Conservation (phyloP, 2,329 filamentous ascomycete species). For the Aspergillus pseudoterreus region DNA sequence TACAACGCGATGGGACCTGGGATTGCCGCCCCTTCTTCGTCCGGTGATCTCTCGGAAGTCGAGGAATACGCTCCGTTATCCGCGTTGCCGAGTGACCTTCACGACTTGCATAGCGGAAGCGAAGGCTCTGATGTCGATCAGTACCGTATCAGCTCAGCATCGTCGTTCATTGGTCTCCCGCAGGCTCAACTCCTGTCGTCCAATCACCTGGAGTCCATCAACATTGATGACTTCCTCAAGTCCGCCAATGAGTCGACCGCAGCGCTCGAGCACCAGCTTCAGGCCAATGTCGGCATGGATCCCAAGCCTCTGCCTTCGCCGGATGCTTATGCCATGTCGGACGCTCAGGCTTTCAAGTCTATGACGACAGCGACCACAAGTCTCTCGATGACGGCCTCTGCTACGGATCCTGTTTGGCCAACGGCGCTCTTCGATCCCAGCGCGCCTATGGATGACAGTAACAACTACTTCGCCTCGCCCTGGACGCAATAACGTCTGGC, state of each 20-base stretch:
- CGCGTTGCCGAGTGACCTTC: slow-evolving; percentile 29
- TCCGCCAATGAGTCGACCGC: slow-evolving; percentile 39
- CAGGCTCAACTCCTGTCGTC: slow-evolving; percentile 40
- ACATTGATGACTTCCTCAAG: slow-evolving; percentile 44
- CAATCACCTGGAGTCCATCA: slow-evolving; percentile 38
- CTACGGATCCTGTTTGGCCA: slow-evolving; percentile 33
- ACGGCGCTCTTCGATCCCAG: slow-evolving; percentile 29
- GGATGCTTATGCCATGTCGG: slow-evolving; percentile 27
- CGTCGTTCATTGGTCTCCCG: slow-evolving; percentile 40
- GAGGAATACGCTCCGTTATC: slow-evolving; percentile 41
- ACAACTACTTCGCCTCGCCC: slow-evolving; percentile 26
- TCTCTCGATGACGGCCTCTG: slow-evolving; percentile 22
- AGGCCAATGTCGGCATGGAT: slow-evolving; percentile 35
- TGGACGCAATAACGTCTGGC: slow-evolving; percentile 25
- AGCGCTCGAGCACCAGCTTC: slow-evolving; percentile 38
- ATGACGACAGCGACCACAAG: slow-evolving; percentile 16
- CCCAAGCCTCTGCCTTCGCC: slow-evolving; percentile 28
- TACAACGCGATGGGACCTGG: slow-evolving; percentile 38
- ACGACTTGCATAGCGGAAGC: slow-evolving; percentile 39
- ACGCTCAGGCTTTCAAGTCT: slow-evolving; percentile 20
- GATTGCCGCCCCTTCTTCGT: slow-evolving; percentile 43
- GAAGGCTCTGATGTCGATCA: slow-evolving; percentile 41
- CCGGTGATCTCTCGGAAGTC: slow-evolving; percentile 47
- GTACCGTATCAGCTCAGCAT: slow-evolving; percentile 40
- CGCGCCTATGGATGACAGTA: slow-evolving; percentile 26